These are phyloP conservation scores for Aquilaria sinensis DNA, from an alignment of 345 rosid species.

Conservation along the genomic window DNA sequence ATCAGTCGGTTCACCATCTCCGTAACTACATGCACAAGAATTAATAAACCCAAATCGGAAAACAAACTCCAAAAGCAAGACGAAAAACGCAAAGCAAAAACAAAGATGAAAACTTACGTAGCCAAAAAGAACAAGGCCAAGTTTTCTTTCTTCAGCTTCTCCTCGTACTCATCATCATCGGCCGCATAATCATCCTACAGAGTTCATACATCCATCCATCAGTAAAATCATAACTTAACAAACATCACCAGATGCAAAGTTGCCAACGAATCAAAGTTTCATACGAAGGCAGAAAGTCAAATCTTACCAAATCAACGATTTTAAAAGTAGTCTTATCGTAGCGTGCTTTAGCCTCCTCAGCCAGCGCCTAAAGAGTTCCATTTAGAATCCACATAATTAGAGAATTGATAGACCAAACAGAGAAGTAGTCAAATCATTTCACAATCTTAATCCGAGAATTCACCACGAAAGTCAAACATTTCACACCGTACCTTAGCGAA, in stretches of 20 bases:
- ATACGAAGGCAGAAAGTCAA: background rate
- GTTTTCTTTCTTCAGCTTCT: constrained; percentile 81
- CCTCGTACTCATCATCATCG: constrained; percentile 92
- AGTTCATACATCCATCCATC: constrained; percentile 3
- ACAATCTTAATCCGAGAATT: background rate
- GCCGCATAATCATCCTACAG: constrained; percentile 88
- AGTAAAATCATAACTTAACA: constrained; percentile 2
- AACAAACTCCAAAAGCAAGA: background rate
- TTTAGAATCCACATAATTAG: background rate
- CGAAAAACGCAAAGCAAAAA: background rate
- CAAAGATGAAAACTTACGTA: constrained; percentile 49
- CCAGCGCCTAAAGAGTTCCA: constrained; percentile 34
- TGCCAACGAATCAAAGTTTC: background rate
- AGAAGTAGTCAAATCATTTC: background rate
- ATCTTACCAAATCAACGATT: constrained; percentile 77
- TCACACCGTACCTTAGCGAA: constrained; percentile 66
- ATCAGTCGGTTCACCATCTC: constrained; percentile 99
- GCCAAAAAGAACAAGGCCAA: constrained; percentile 85
- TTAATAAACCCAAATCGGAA: constrained; percentile 11
- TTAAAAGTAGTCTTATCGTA: constrained; percentile 77
- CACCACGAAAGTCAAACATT: background rate
- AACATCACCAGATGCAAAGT: background rate
- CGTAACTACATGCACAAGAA: constrained; percentile 48
- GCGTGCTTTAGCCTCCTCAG: constrained; percentile 81
- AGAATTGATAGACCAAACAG: background rate